phyloP scores from a whole-genome alignment of 1,139 yeast genomes.

The Yamadazyma songkhlaensis region DNA sequence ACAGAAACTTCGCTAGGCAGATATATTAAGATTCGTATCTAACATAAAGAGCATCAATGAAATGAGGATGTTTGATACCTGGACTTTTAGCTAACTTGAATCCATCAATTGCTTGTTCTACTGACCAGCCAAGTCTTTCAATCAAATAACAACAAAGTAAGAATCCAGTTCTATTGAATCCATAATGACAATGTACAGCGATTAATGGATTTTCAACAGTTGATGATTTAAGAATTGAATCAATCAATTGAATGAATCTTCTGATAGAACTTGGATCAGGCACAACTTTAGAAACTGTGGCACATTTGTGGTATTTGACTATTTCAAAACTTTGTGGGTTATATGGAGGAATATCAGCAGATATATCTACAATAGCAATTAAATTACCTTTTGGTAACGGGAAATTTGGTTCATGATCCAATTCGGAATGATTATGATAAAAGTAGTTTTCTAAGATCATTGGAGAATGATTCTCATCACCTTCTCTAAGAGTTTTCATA shows the following conservation, averaged over 20 bases:
- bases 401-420: constrained; percentile 6
- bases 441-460: constrained; percentile 45
- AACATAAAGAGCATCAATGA: constrained; percentile 69
- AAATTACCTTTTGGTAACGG: constrained; percentile 32
- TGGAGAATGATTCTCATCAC: constrained; percentile 63
- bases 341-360: constrained; percentile 76
- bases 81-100: constrained; percentile 61
- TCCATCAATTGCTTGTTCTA: constrained; percentile 61
- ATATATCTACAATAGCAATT: constrained; percentile 65
- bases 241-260: constrained; percentile 53
- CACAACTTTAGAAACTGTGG: constrained; percentile 76
- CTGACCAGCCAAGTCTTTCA: constrained; percentile 57
- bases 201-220: constrained; percentile 34
- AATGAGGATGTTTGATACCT: constrained; percentile 78
- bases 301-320: constrained; percentile 64
- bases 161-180: constrained; percentile 78
- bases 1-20: too few species aligned
- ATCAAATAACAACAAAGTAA: constrained; percentile 68
- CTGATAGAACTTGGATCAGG: constrained; percentile 64
- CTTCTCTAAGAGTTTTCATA: constrained; percentile 73
- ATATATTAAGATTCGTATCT: constrained; percentile 43
- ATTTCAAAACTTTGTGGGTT: constrained; percentile 55
- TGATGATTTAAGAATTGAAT: constrained; percentile 37
- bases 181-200: constrained; percentile 80
- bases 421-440: constrained; percentile 24